Evolutionary conservation across 2,329 filamentous ascomycete species (phyloP).

Genomic region (Apiospora hydei): DNA sequence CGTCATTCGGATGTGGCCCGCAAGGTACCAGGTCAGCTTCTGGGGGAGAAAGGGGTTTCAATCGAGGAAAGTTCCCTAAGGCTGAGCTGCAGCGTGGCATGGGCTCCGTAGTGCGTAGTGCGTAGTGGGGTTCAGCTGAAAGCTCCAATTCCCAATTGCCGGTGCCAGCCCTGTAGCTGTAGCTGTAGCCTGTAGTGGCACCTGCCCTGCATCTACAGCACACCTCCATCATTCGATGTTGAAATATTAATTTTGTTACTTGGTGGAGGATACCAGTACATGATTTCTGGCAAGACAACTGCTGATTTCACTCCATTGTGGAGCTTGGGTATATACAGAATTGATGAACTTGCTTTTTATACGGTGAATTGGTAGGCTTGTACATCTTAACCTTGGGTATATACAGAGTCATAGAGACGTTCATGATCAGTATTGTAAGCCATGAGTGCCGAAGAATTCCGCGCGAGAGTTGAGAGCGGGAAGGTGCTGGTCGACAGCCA

Average conservation of each 20-base stretch:
- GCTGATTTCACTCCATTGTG: no score
- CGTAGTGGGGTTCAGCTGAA: neutral
- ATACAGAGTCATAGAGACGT: neutral
- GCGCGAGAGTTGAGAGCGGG: neutral
- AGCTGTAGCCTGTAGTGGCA: neutral
- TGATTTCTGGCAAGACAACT: no score
- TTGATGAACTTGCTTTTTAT: no score
- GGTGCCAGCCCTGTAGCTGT: neutral
- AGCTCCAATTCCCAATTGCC: neutral
- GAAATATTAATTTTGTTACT: no score
- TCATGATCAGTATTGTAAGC: neutral
- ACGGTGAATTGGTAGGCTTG: no score
- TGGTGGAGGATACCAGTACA: no score
- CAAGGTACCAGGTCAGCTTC: neutral
- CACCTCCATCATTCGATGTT: no score
- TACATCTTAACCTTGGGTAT: neutral
- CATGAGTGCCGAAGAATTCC: constrained; percentile 9
- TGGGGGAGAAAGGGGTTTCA: neutral
- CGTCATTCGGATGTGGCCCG: constrained; percentile 17
- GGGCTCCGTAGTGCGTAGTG: neutral
- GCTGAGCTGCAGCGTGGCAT: neutral
- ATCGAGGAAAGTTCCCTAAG: neutral
- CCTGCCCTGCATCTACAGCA: neutral
- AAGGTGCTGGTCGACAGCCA: constrained; percentile 16
- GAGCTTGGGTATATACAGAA: no score